Evolutionary conservation across 129 eudicot genomes (phyloP), one percentile per base, ranked within the genome.

Genomic region (Ambrosia artemisiifolia): DNA sequence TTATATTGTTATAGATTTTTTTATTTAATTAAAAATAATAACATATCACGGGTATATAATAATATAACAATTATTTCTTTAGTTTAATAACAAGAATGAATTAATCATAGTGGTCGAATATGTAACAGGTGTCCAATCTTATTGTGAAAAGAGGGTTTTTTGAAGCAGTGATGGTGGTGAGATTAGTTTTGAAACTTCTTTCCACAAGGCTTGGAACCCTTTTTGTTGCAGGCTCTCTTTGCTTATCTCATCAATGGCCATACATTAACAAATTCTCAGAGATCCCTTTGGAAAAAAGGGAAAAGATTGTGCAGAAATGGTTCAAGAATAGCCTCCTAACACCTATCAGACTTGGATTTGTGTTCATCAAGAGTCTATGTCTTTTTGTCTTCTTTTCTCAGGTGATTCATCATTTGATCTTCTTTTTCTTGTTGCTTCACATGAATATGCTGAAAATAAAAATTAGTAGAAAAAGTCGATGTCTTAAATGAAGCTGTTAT

Each of bases 121-220:
- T 30, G 43, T 2, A 43, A 20, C 79, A 92, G 98, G 76, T 86
- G n/a, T 89, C 87, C 35, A 80, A 87, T 71, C 12, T 65, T 36
- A 3, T 78, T 28, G 44, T 4, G 59, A 87, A 78, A 65, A 88
- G 88, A 79, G 96, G 71, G 49, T 82, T 88, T 72, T 56, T 85
- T 24, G 98, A 92, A 67, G 85, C 75, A 13, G 72, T 72, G 62
- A 32, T 88, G 46, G 68, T 92, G 63, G 89, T 85, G 54, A 85
- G 75, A 69, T 50, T 63, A 55, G 64, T 88, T 16, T 3, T 89
- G 13, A 64, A 13, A 42, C 30, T 88, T 43, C 81, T 92, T 20
- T 92, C 94, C 0, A 81, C 79, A 20, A 86, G 94, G 70, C 38
- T 92, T 32, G 98, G 98, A 59, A 88, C 94, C 6, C 51, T 92